Percentiles rank a stretch among this genome's conserved stretches.
Evolutionary conservation across 352 stramenopile species (phyloP).

Genomic region (Globisporangium polare): DNA sequence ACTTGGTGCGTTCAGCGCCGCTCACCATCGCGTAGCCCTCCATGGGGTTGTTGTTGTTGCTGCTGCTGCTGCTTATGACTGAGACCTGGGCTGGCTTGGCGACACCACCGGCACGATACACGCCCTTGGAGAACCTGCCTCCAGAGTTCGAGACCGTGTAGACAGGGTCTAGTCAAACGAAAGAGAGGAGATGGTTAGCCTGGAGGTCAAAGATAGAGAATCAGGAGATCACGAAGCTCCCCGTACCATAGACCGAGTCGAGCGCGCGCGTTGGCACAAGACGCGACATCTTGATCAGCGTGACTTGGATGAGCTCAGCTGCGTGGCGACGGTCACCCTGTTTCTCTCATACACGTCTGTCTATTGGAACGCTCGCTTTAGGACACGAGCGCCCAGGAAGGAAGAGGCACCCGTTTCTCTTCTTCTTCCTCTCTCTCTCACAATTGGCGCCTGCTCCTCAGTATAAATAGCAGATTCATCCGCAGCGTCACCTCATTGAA

Average conservation of each 20-base stretch:
- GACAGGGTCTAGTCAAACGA: constrained; percentile 46
- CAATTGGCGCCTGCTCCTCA: not conserved
- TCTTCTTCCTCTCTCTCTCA: not conserved
- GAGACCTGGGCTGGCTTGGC: constrained; percentile 17
- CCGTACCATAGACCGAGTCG: constrained; percentile 74
- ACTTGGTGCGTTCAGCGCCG: constrained; percentile 83
- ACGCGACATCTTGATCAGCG: constrained; percentile 39
- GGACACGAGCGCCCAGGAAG: not conserved
- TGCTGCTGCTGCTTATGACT: constrained; percentile 24
- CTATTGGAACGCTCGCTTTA: not conserved
- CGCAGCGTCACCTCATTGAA: not conserved
- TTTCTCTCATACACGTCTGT: not conserved
- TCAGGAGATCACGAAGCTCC: too few species aligned
- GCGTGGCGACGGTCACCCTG: not conserved
- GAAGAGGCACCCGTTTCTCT: constrained; percentile 3
- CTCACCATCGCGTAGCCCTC: constrained; percentile 48
- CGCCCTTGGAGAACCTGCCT: constrained; percentile 58
- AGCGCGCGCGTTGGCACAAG: constrained; percentile 55
- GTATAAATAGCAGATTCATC: constrained; percentile 6
- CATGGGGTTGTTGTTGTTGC: constrained; percentile 25
- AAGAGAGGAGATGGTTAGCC: not conserved
- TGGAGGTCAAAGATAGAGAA: too few species aligned
- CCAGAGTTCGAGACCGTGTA: constrained; percentile 72
- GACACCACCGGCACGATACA: constrained; percentile 32
- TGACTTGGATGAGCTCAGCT: not conserved